phyloP scores from a whole-genome alignment of 2,329 filamentous ascomycete genomes.

The Venturia nashicola region DNA sequence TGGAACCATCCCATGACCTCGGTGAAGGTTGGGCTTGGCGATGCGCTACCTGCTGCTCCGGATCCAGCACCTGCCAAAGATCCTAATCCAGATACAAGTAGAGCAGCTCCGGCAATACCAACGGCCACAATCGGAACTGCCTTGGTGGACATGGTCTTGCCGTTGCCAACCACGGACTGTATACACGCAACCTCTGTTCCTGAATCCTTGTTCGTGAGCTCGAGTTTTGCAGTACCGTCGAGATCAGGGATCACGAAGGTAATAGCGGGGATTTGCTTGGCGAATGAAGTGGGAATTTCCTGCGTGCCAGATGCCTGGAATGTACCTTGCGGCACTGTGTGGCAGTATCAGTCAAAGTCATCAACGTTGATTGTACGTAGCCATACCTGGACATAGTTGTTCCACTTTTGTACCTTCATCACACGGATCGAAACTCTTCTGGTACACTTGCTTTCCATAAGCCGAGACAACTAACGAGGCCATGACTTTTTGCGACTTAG shows the following conservation, averaged over 20 bases:
- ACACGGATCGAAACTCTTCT: slow-evolving; percentile 75
- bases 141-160: slow-evolving; percentile 64
- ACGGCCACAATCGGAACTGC: slow-evolving; percentile 76
- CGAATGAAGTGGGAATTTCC: slow-evolving; percentile 57
- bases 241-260: slow-evolving; percentile 88
- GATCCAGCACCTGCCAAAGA: slow-evolving; percentile 42
- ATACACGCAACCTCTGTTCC: slow-evolving; percentile 62
- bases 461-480: slow-evolving; percentile 66
- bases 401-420: slow-evolving; percentile 50
- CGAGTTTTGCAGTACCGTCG: slow-evolving; percentile 68
- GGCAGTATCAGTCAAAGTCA: slow-evolving; percentile 9
- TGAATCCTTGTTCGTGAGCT: slow-evolving; percentile 52
- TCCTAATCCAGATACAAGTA: slow-evolving; percentile 60
- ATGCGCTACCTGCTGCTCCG: slow-evolving; percentile 44
- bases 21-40: slow-evolving; percentile 69
- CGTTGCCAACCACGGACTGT: slow-evolving; percentile 69
- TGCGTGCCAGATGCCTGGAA: slow-evolving; percentile 66
- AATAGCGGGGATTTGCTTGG: slow-evolving; percentile 68
- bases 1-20: slow-evolving; percentile 88
- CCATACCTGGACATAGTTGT: slow-evolving; percentile 69
- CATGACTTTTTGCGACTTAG: slow-evolving; percentile 64
- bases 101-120: slow-evolving; percentile 72
- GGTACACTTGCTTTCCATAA: slow-evolving; percentile 73
- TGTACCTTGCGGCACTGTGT: slow-evolving; percentile 54
- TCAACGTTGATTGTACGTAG: background rate